Conservation (phyloP, 2,329 filamentous ascomycete species). For the Colletotrichum sp. region DNA sequence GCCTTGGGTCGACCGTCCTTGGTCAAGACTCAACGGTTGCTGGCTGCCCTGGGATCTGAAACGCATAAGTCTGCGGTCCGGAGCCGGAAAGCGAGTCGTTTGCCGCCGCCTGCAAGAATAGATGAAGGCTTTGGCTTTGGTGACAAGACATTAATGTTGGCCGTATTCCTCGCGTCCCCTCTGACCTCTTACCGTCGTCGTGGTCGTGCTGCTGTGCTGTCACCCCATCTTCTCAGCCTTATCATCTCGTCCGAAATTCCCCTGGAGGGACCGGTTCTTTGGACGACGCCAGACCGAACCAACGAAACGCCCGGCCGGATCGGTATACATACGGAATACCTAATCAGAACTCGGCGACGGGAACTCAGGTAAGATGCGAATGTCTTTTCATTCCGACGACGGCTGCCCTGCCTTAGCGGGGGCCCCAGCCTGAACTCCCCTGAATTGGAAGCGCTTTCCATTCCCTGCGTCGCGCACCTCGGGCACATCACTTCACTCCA, state of each 20-base stretch:
- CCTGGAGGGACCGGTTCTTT: not conserved
- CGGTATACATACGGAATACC: not conserved
- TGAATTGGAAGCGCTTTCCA: not conserved
- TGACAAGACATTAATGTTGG: not conserved
- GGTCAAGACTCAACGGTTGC: not conserved
- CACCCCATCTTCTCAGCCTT: not conserved
- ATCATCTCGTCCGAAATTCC: not conserved
- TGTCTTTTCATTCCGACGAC: not conserved
- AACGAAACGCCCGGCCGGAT: not conserved
- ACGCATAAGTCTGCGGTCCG: conserved; percentile 2
- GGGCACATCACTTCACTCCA: not conserved
- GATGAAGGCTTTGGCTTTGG: not conserved
- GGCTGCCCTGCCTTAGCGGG: not conserved
- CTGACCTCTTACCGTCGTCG: not conserved
- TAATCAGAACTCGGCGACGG: not conserved
- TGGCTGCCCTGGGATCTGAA: not conserved
- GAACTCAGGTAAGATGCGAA: not conserved
- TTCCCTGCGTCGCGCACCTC: not conserved
- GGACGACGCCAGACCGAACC: not conserved
- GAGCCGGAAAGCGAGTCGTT: not conserved
- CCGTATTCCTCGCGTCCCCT: not conserved
- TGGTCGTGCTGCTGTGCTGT: not conserved
- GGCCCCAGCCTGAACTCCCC: not conserved
- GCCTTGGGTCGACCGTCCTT: not conserved
- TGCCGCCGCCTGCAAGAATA: not conserved